Percentiles rank a stretch among this genome's conserved stretches.
Evolutionary conservation across 2,329 filamentous ascomycete species (phyloP).

Genomic region (Calonectria leucothoes): DNA sequence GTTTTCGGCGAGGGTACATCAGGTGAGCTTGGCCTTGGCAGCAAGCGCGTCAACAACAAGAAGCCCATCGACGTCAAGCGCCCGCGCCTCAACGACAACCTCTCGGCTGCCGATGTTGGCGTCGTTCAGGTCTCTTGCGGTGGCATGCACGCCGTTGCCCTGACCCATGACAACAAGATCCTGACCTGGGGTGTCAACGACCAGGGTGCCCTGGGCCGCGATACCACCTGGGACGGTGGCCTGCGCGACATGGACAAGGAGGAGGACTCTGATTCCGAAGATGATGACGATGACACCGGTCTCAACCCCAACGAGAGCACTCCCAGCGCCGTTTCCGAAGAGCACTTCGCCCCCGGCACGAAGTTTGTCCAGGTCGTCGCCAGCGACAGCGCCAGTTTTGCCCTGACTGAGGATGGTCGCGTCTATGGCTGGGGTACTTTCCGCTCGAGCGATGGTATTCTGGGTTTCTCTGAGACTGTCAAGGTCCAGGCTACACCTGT

Average conservation of each 20-base stretch:
- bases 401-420: slow-evolving; percentile 77
- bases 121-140: slow-evolving; percentile 83
- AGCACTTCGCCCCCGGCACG: slow-evolving; percentile 70
- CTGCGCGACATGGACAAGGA: slow-evolving; percentile 66
- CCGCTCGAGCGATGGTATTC: slow-evolving; percentile 71
- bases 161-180: slow-evolving; percentile 85
- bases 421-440: slow-evolving; percentile 91
- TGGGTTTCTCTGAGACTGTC: slow-evolving; percentile 69
- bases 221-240: slow-evolving; percentile 76
- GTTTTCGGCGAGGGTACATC: slow-evolving; percentile 84
- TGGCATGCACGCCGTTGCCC: slow-evolving; percentile 83
- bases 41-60: slow-evolving; percentile 70
- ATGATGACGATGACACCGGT: slow-evolving; percentile 71
- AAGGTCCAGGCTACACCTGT: slow-evolving; percentile 62
- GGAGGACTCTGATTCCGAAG: slow-evolving; percentile 65
- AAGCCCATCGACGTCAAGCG: slow-evolving; percentile 81
- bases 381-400: slow-evolving; percentile 81
- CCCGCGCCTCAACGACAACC: slow-evolving; percentile 81
- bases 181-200: slow-evolving; percentile 92
- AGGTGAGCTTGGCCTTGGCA: slow-evolving; percentile 86
- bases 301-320: slow-evolving; percentile 80
- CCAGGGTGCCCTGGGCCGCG: slow-evolving; percentile 81
- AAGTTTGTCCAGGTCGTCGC: slow-evolving; percentile 74
- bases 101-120: slow-evolving; percentile 70
- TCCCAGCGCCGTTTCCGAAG: slow-evolving; percentile 69